phyloP scores from a whole-genome alignment of 768 basidiomycete genomes.

The Lanmaoa rubissima region DNA sequence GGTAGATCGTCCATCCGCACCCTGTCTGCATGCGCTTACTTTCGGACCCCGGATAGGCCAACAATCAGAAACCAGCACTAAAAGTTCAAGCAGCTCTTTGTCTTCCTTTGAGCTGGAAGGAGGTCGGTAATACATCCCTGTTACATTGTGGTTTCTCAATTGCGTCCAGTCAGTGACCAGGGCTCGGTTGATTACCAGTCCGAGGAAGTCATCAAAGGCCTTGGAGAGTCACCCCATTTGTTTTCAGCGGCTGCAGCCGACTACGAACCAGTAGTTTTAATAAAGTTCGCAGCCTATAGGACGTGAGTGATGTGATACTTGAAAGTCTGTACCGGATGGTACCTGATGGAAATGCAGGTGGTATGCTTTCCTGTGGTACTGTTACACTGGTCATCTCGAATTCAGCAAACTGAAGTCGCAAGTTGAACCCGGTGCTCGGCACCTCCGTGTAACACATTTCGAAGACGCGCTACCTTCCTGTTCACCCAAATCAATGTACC shows the following conservation, averaged over 20 bases:
- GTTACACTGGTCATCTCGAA: constrained; percentile 21
- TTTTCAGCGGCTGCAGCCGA: background rate
- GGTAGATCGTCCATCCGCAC: background rate
- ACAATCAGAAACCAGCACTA: background rate
- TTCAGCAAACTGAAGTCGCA: constrained; percentile 21
- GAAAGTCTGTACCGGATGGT: background rate
- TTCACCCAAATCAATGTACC: constrained; percentile 40
- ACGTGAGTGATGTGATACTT: constrained; percentile 9
- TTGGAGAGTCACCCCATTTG: background rate
- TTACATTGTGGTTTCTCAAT: constrained; percentile 8
- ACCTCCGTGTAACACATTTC: background rate
- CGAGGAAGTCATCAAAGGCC: constrained; percentile 10
- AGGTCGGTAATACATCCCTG: background rate
- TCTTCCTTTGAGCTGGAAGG: constrained; percentile 11
- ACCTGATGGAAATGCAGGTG: constrained; percentile 12
- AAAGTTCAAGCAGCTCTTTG: constrained; percentile 1
- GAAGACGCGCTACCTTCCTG: constrained; percentile 16
- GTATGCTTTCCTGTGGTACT: constrained; percentile 25
- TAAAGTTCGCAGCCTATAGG: constrained; percentile 17
- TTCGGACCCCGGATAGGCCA: background rate
- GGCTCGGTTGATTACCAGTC: background rate
- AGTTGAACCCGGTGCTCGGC: background rate
- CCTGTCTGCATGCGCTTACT: background rate
- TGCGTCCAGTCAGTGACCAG: constrained; percentile 3
- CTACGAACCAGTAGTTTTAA: background rate